Conservation (phyloP, 2,329 filamentous ascomycete species). For the Stachybotrys echinatus region DNA sequence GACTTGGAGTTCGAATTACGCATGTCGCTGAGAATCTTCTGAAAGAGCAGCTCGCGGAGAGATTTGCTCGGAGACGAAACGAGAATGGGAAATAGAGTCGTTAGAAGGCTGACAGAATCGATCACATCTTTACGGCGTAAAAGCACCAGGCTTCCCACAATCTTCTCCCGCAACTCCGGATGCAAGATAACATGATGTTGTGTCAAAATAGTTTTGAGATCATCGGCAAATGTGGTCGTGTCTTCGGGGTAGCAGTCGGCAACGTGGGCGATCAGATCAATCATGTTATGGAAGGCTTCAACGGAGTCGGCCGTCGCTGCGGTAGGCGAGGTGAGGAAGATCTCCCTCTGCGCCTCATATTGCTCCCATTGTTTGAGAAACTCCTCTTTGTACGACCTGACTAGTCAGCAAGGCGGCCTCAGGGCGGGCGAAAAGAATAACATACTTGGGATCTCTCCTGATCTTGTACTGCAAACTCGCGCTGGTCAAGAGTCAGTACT, state of each 20-base stretch:
- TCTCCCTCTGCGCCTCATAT: constrained; percentile 85
- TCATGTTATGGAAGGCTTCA: constrained; percentile 81
- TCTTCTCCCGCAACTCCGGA: constrained; percentile 83
- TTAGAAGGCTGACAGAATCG: constrained; percentile 76
- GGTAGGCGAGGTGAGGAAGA: constrained; percentile 80
- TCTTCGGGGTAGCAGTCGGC: constrained; percentile 88
- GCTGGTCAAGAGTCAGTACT: constrained; percentile 38
- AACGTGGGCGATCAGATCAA: constrained; percentile 90
- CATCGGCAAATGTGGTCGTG: constrained; percentile 69
- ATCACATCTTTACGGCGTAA: constrained; percentile 88
- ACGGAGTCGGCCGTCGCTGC: constrained; percentile 73
- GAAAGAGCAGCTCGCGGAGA: constrained; percentile 75
- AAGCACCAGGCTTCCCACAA: constrained; percentile 84
- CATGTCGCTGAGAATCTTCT: constrained; percentile 86
- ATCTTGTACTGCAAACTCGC: constrained; percentile 91
- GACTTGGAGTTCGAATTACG: constrained; percentile 81
- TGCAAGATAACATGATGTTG: constrained; percentile 80
- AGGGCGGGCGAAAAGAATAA: constrained; percentile 4
- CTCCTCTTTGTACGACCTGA: constrained; percentile 81
- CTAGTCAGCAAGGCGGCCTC: constrained; percentile 7
- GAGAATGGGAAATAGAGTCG: constrained; percentile 90
- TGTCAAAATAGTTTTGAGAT: constrained; percentile 75
- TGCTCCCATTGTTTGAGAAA: constrained; percentile 85
- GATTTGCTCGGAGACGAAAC: constrained; percentile 90
- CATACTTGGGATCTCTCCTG: constrained; percentile 73